These are phyloP conservation scores for Hansenula lynferdii DNA, from an alignment of 1,139 yeast genomes.

Conservation along the genomic window DNA sequence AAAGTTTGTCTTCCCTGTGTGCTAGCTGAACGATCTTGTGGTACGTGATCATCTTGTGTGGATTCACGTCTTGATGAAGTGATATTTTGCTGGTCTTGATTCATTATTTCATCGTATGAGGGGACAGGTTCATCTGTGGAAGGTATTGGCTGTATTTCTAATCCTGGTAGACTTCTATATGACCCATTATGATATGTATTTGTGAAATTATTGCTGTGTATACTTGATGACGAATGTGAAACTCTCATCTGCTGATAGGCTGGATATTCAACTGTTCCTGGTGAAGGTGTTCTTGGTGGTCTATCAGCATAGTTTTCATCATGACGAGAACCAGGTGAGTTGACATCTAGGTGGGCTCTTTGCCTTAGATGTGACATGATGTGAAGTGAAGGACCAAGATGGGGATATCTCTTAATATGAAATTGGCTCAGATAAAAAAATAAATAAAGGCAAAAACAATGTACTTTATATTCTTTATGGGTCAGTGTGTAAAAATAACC, in stretches of 20 bases:
- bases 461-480: no score
- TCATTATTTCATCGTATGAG: conserved; percentile 16
- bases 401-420: no score
- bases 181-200: neutral
- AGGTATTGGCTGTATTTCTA: neutral
- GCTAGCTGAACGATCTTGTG: neutral
- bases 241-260: conserved; percentile 9
- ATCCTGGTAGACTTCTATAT: neutral
- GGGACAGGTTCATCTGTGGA: conserved; percentile 9
- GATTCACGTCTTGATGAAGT: neutral
- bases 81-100: conserved; percentile 1
- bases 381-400: no score
- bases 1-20: conserved; percentile 23
- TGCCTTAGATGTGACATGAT: neutral
- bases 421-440: no score
- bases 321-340: neutral
- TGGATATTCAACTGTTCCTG: conserved; percentile 19
- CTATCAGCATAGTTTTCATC: conserved; percentile 19
- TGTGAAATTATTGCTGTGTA: neutral
- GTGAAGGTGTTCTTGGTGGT: conserved; percentile 25
- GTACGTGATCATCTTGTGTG: neutral
- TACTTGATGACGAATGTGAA: neutral
- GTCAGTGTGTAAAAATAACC: no score
- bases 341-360: neutral
- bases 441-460: no score